Base-by-base conservation (phyloP, 371 early-diverging fungal genomes). In the Mucor indicus region DNA sequence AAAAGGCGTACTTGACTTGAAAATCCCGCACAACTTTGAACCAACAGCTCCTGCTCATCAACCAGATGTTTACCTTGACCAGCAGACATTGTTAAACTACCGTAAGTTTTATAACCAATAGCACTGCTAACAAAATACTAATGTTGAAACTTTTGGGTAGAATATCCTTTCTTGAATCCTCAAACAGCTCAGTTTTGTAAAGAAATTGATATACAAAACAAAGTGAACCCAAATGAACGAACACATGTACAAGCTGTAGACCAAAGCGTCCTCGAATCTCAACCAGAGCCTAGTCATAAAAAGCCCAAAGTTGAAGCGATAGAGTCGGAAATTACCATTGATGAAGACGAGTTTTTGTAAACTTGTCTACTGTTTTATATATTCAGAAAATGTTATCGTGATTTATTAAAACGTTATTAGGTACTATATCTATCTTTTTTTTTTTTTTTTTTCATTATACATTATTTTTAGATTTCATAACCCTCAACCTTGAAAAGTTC, bases 401-500 rank as follows among this genome's bases (percentile, higher is more conserved):
- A 6, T 29, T 29, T 12, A 12, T 8, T 29, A 12, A 29, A 12
- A 8, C 11, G 11, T 27, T 7, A 7, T 27, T 27, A 27, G 5
- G 29, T 27, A 7, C 11, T 27, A 27, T 27, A 7, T 11, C 11
- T 27, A 27, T 24, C 24, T 35, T 27, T 27, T 27, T 25, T 42
- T 42, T 19, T 23, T 27, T 25, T 38, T 37, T 30, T 29, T 31
- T 40, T 41, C 6, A 24, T 41, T 79, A n/a, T n/a, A n/a, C n/a
- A n/a, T n/a, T n/a, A n/a, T n/a, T n/a, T n/a, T n/a, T n/a, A 88
- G 59, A 83, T 82, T 48, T 82, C 75, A 19, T 75, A 77, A 11
- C 96, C 96, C n/a, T 79, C 83, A 3, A 94, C 86, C 27, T 84
- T 75, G 65, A 95, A 96, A 9, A 83, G 74, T 69, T 91, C 87